Evolutionary conservation across 2,329 filamentous ascomycete genomes (phyloP), one percentile per base, ranked within the genome.

Genomic region (Talaromyces sp.): DNA sequence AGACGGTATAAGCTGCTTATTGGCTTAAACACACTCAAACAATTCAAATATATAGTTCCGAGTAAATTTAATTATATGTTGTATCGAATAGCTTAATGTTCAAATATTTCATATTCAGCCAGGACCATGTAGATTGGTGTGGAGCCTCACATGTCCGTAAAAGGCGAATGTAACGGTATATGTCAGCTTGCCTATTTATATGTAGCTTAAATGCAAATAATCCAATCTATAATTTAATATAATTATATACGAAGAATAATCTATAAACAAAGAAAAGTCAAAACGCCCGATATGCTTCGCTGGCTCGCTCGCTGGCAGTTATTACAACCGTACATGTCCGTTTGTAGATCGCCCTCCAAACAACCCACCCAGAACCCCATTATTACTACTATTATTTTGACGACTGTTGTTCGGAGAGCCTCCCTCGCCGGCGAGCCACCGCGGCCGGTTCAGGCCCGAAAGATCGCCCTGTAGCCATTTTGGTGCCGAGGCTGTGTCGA

Each of bases 401-500:
- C 43, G 43, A 62, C 66, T 70, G 35, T 59, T 67, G 51, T 66
- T 68, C 60, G 61, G 67, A 24, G 27, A 58, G 54, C 54, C 63
- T 58, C 72, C 62, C 57, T 84, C 82, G 26, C 83, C 84, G 19
- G 85, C 84, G 85, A 95, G 89, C 91, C 91, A 96, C 68, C 86
- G 89, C 5, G 91, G 91, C 70, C 88, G 85, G 74, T 88, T 90
- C 74, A 93, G 84, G 9, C 86, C 58, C 8, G 62, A 49, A 17
- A 63, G 84, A 29, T 91, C 80, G 27, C 90, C 88, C 67, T 86
- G 84, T 64, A 96, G 79, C 92, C 93, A 98, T 64, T 87, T 87
- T 0, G 95, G 93, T 31, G 88, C 83, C 57, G 92, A 89, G 1
- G 91, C 83, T 0, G 86, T 89, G 63, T 98, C 93, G 57, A 98